phyloP scores from a whole-genome alignment of 768 basidiomycete species.

The Fistulinella prunicolor region DNA sequence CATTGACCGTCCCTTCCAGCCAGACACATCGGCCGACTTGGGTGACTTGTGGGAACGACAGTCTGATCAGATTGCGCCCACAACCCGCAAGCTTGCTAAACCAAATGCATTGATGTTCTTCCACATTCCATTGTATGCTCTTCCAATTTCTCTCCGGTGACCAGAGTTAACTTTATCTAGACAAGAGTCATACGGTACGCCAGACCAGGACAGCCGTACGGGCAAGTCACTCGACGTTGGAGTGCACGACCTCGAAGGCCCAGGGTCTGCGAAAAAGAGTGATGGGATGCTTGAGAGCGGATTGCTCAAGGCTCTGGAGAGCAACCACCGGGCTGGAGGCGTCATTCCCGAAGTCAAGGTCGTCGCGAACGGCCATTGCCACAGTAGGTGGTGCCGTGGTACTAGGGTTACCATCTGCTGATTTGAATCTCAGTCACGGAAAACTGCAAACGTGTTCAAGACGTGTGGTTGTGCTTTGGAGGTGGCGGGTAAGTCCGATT shows the following conservation, averaged over 20 bases:
- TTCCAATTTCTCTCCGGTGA: not conserved
- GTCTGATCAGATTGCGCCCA: constrained; percentile 55
- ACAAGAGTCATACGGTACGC: constrained; percentile 67
- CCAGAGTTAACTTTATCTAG: constrained; percentile 34
- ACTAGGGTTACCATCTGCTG: constrained; percentile 1
- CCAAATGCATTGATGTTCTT: constrained; percentile 98
- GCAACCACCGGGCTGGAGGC: constrained; percentile 51
- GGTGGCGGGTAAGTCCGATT: constrained; percentile 64
- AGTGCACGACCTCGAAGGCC: constrained; percentile 50
- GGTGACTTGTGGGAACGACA: constrained; percentile 65
- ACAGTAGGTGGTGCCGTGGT: constrained; percentile 47
- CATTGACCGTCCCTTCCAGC: constrained; percentile 81
- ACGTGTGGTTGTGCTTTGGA: constrained; percentile 90
- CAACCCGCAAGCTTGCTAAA: constrained; percentile 65
- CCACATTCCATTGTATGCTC: constrained; percentile 86
- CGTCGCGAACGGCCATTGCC: constrained; percentile 87
- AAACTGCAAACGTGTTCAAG: constrained; percentile 79
- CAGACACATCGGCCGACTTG: constrained; percentile 71
- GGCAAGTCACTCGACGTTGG: constrained; percentile 71
- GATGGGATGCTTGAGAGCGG: constrained; percentile 86
- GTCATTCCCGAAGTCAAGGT: constrained; percentile 75
- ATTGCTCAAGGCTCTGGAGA: constrained; percentile 68
- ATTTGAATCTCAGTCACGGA: constrained; percentile 62
- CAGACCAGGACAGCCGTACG: constrained; percentile 63
- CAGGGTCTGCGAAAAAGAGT: constrained; percentile 65